Base-by-base conservation (phyloP, 768 basidiomycete genomes). In the Trametes cingulata region DNA sequence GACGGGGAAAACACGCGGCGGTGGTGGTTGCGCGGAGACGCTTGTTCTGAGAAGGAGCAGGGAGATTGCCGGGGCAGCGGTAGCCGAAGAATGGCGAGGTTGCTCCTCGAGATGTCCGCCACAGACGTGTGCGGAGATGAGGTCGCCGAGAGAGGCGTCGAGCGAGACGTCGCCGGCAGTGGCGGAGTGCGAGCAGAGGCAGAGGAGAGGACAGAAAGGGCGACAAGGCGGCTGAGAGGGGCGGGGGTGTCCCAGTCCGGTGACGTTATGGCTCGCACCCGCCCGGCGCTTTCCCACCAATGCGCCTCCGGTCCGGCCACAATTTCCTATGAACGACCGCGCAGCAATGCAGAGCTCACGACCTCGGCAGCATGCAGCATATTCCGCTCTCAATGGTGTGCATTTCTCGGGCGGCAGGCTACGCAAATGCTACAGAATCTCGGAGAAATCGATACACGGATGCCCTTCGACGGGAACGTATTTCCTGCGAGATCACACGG, bases 31-130 rank as follows among this genome's bases (percentile, higher is more conserved):
- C 55, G 27, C 53, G 48, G 47, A 50, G 52, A 55, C 52, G 53
- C 33, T 39, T 45, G 46, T 25, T 51, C 41, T 36, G 33, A 52
- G 48, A 55, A 61, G 46, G 45, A 8, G 47, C 47, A 20, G 47
- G 57, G 60, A 46, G 49, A 61, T 61, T 56, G 54, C 60, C 55
- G 60, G 27, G 50, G 41, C 20, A 41, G 14, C 41, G 9, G 60
- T 52, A 43, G 54, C 60, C 60, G 55, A 50, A 36, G 36, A 27
- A 35, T 15, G 25, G 60, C 48, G 50, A 56, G 55, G 45, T 61
- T 37, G 42, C 15, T 61, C 54, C 54, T 56, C 4, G 41, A 25
- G 39, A 36, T 14, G 10, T 35, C 19, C 47, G 59, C 45, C 45
- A 37, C 47, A n/a, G 51, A 54, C 39, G 45, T 42, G 60, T 20